Evolutionary conservation across 805 yeast species (phyloP), one percentile per base, ranked within the genome.

Genomic region (Nakazawaea wickerhamii): DNA sequence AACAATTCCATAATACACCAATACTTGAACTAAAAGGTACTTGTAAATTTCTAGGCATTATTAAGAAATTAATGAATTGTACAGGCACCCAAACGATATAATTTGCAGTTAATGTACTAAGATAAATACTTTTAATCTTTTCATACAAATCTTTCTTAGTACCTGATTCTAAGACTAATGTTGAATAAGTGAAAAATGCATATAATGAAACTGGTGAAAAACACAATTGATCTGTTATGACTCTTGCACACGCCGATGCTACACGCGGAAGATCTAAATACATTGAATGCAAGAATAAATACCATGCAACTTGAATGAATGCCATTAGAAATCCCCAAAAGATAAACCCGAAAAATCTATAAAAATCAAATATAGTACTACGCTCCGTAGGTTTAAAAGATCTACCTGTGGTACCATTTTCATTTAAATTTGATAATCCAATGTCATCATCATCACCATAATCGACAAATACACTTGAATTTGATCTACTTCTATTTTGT

Each of bases 1-100:
- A 90, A 41, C 96, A 89, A 58, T 93, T 91, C 98, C 99, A 91
- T 28, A 91, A 65, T 15, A 91, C 95, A 22, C 95, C 91, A 5
- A 93, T 68, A 15, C 64, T 85, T 7, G 93, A 83, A 43, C 95
- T 81, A 59, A 93, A 91, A 0, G 97, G 96, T 4, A 91, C 95
- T 61, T 91, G 98, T 51, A 79, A 75, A 46, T 70, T 70, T 46
- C 77, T 69, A 1, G 91, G 91, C 61, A 85, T 74, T 2, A 82
- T 55, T 42, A 81, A 66, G 51, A 85, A 85, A 53, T 85, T 85
- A 49, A 84, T 65, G 48, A 85, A 79, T 53, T 85, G 95, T 17
- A 84, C 89, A 8, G 85, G 76, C 41, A 87, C 85, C 95, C 95
- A 85, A n/a, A 85, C 75, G 45, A 81, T 65, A 57, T 77, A 81